Evolutionary conservation across 78 protist genomes (phyloP).

Genomic region (Dictyostelium firmibasis): DNA sequence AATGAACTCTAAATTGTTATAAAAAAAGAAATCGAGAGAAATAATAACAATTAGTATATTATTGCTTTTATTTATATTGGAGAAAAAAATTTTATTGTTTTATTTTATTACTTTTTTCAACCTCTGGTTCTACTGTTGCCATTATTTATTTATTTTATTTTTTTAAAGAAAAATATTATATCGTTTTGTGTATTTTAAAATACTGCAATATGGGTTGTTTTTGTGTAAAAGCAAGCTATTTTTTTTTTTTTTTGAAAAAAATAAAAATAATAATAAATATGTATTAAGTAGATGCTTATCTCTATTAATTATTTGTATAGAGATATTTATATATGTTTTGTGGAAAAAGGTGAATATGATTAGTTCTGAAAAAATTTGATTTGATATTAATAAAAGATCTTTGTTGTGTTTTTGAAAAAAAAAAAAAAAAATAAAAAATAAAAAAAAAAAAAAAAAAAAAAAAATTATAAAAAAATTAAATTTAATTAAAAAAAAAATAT

Average conservation of each 20-base stretch:
- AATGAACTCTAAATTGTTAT: conserved; percentile 28
- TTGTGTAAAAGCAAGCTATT: no score
- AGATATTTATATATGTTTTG: not conserved
- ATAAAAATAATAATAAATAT: no score
- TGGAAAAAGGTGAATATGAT: not conserved
- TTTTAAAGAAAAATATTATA: no score
- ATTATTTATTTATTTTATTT: not conserved
- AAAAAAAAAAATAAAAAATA: not conserved
- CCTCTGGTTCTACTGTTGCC: conserved; percentile 10
- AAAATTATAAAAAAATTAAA: not conserved
- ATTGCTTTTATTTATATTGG: not conserved
- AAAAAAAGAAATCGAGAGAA: no score
- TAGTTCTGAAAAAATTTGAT: not conserved
- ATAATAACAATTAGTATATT: not conserved
- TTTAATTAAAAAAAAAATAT: not conserved
- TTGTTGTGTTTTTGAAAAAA: not conserved
- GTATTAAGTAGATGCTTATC: no score
- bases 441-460: no score
- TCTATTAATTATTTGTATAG: not conserved
- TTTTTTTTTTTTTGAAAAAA: no score
- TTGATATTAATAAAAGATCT: not conserved
- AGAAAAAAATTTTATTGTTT: no score
- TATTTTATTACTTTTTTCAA: conserved; percentile 14
- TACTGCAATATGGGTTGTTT: no score
- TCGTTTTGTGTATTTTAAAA: no score